Evolutionary conservation across 164 flowering plant species (phyloP), one percentile per base, ranked within the genome.

Genomic region (Chimonanthus praecox): DNA sequence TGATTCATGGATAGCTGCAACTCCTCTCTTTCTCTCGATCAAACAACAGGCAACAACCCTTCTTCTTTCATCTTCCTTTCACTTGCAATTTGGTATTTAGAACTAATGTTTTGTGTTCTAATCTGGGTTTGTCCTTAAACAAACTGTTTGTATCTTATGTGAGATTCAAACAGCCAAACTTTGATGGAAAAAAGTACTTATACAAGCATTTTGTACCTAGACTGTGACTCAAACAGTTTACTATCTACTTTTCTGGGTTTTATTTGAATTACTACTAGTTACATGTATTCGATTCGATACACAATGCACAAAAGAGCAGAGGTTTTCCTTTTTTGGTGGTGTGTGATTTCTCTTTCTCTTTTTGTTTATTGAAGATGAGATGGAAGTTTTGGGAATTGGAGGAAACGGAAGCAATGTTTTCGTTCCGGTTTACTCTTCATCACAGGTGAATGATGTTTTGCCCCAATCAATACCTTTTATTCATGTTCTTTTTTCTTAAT

Each of bases 351-450:
- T 54, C 8, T 8, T 65, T 44, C 7, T 44, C 49, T 15, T 10
- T 43, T 43, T 43, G 15, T 63, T 70, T 72, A 33, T 49, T 63
- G 46, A 78, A 79, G 83, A 67, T 74, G 18, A 45, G 33, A 75
- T 48, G 70, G 63, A 69, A 77, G 77, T 75, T 58, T n/a, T 81
- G 47, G 84, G 71, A 69, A 73, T 70, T 72, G 87, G 75, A 20
- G 70, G 70, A 50, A 78, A 73, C 75, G 87, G 71, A 62, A 76
- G 67, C 67, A 86, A 84, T 20, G 79, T 68, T 72, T 70, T 16
- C 58, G 81, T 81, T 60, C 81, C 84, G 9, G 76, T 81, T 15
- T 81, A 69, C 76, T 76, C 79, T 0, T 74, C 76, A 0, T 47
- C 81, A 2, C 78, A 80, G 80, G 83, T 80, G 46, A 67, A 44